Evolutionary conservation across 164 flowering plant genomes (phyloP), one percentile per base, ranked within the genome.

Genomic region (Houttuynia cordata): DNA sequence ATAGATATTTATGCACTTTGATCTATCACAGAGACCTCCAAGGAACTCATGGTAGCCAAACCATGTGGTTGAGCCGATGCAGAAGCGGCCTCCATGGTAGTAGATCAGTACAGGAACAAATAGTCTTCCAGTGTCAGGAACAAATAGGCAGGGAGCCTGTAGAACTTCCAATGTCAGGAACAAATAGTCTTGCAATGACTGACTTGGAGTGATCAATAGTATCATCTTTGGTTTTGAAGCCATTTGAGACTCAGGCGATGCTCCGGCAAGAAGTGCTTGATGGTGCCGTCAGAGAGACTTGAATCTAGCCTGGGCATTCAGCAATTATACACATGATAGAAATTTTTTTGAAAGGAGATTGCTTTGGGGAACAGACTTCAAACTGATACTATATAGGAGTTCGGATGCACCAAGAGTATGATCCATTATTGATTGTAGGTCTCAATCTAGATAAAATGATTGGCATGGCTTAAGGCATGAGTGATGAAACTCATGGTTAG

Each of bases 41-140:
- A 80, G 79, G 74, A 87, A 87, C 24, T 63, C 60, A 53, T 90
- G 97, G 81, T 85, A 90, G 52, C 86, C 91, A 51, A 64, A 62
- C 95, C 95, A 90, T 1, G 84, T 76, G 61, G 95, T 87, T 8
- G 95, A 85, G 75, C 95, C 95, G 51, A 90, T 79, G 81, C 97
- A 87, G 50, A 90, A 90, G 21, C 95, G 92, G 12, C 97, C 97
- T 21, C 95, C 97, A 58, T 90, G 97, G 70, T 85, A 83, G 55
- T 90, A 90, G 52, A 87, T 75, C 57, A 89, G 3, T 4, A 87
- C 73, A 0, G n/a, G n/a, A n/a, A n/a, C n/a, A n/a, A n/a, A n/a
- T n/a, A n/a, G n/a, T n/a, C n/a, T n/a, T n/a, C n/a, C n/a, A n/a
- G n/a, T n/a, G n/a, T n/a, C n/a, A n/a, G n/a, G n/a, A n/a, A n/a